phyloP scores from a whole-genome alignment of 225 moss, liverwort and hornwort genomes.

The Neckera pumila region DNA sequence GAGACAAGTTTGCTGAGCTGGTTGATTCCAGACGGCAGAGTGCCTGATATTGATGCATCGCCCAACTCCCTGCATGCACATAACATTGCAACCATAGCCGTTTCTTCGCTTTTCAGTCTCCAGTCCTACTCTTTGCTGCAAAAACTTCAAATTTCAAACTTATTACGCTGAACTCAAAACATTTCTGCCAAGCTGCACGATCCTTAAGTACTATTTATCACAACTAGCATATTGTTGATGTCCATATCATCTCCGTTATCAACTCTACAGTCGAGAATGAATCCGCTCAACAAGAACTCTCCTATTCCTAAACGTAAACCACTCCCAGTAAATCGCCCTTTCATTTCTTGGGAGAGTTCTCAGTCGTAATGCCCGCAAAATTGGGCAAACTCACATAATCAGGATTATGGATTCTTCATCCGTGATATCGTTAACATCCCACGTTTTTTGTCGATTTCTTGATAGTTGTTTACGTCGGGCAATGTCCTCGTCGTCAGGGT shows the following conservation, averaged over 20 bases:
- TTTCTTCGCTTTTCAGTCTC: background rate
- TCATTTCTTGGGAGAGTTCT: too few species aligned
- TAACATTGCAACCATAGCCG: background rate
- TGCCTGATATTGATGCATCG: constrained; percentile 3
- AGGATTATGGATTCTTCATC: too few species aligned
- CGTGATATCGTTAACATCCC: too few species aligned
- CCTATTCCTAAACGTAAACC: background rate
- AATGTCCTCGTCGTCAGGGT: too few species aligned
- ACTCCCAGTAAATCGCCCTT: too few species aligned
- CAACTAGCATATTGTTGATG: too few species aligned
- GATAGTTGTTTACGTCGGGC: too few species aligned
- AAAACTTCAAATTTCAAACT: background rate
- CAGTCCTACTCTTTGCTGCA: background rate
- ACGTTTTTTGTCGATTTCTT: too few species aligned
- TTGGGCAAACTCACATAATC: too few species aligned
- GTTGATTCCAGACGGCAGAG: background rate
- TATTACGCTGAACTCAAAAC: background rate
- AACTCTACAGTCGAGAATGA: background rate
- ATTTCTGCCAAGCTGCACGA: background rate
- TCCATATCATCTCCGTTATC: background rate
- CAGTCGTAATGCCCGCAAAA: too few species aligned
- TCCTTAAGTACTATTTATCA: background rate
- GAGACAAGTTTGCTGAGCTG: background rate
- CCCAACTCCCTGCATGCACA: constrained; percentile 1
- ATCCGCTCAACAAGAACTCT: background rate